A percentile compares a stretch with the other conserved stretches of the same genome.
These are phyloP conservation scores for Lachnellula cervina DNA, from an alignment of 2,329 filamentous ascomycete genomes.

Conservation along the genomic window DNA sequence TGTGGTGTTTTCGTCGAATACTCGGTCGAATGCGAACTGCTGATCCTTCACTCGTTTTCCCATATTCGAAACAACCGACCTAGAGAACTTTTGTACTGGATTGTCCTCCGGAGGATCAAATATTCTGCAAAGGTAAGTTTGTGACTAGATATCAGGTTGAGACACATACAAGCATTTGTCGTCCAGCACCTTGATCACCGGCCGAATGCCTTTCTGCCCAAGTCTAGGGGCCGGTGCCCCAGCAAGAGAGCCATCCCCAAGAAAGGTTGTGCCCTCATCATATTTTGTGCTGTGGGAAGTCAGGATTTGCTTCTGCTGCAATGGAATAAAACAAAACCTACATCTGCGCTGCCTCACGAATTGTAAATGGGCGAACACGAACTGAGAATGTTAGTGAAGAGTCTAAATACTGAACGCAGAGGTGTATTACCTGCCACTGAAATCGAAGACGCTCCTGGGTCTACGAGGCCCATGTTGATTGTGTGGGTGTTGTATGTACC, in stretches of 20 bases:
- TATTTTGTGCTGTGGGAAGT: slow-evolving; percentile 38
- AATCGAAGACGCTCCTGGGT: slow-evolving; percentile 32
- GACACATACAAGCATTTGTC: slow-evolving; percentile 83
- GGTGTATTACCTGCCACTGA: slow-evolving; percentile 31
- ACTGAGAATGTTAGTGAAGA: slow-evolving; percentile 39
- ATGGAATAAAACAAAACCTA: slow-evolving; percentile 34
- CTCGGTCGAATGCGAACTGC: slow-evolving; percentile 91
- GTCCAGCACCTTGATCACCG: slow-evolving; percentile 94
- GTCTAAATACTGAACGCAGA: neutral
- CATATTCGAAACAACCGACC: slow-evolving; percentile 68
- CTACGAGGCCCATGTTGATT: slow-evolving; percentile 21
- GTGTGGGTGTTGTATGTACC: neutral
- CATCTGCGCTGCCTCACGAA: slow-evolving; percentile 92
- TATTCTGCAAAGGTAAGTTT: slow-evolving; percentile 53
- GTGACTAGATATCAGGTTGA: neutral
- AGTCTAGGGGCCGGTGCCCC: slow-evolving; percentile 79
- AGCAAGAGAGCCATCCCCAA: slow-evolving; percentile 96
- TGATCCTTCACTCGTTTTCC: slow-evolving; percentile 96
- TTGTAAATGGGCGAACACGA: slow-evolving; percentile 69
- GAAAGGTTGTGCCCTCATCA: slow-evolving; percentile 84
- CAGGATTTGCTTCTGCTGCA: slow-evolving; percentile 7
- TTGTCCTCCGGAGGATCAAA: slow-evolving; percentile 97
- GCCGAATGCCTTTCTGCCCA: slow-evolving; percentile 77
- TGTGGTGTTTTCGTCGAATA: slow-evolving; percentile 92
- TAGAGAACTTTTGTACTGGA: slow-evolving; percentile 80